Base-by-base conservation (phyloP, 2,329 filamentous ascomycete species). In the Plenodomus biglobosus region DNA sequence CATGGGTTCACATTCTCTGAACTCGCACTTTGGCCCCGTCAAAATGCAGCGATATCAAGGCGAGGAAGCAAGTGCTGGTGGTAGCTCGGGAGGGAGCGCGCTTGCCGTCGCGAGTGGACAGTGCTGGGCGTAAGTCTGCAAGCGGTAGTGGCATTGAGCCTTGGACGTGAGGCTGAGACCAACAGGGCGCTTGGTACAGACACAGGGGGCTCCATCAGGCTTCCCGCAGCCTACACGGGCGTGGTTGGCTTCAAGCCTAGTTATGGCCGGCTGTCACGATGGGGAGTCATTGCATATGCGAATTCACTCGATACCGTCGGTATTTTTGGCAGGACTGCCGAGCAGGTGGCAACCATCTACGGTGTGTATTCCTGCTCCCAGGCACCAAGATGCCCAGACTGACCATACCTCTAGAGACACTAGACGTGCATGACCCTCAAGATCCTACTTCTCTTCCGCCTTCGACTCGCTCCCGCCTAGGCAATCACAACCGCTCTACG, bases 291-390 rank as follows among this genome's bases (percentile, higher is more conserved):
- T 41, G 87, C 90, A 13, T 96, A 96, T 68, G 92, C 92, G 8
- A 96, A 96, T 70, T 95, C 90, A 1, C 76, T 96, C 8, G 92
- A 96, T 66, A 96, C 92, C 0, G 90, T 96, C 8, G 92, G 92
- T 0, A 78, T 96, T 3, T 59, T 96, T 37, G 84, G 85, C 1
- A 74, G 69, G 39, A 76, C 75, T 3, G 81, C 84, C 0, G 69
- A n/a, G 46, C 82, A 48, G 69, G 81, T 70, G 1, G 52, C 58
- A 32, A 40, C 42, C 7, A 44, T 77, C 7, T 85, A 80, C 35
- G 58, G 72, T 66, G 47, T 39, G 27, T 21, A 22, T 13, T 15
- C 10, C 13, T 22, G 8, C 8, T 21, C 15, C 5, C 10, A 3
- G 19, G 6, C n/a, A 11, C 13, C 18, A 19, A 5, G 37, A 45